Evolutionary conservation across 176 grass and related monocot species (phyloP).

Genomic region (Tuctoria greenei): DNA sequence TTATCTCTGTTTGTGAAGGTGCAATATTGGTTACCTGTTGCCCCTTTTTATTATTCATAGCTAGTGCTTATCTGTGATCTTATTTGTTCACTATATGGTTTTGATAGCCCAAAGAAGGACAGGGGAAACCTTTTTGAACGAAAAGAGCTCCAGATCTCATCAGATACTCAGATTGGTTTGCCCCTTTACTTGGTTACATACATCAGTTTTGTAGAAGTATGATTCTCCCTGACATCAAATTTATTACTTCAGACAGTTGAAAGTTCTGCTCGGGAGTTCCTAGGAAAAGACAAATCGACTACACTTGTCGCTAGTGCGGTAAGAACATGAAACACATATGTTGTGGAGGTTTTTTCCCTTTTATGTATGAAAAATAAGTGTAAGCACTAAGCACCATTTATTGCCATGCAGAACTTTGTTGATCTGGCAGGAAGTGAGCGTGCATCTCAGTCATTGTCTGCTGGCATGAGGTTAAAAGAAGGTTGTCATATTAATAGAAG

Average conservation of each 20-base stretch:
- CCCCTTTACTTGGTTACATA: constrained; percentile 39
- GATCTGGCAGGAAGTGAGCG: constrained; percentile 96
- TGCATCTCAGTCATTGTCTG: constrained; percentile 73
- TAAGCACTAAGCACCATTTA: constrained; percentile 3
- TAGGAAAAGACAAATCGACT: constrained; percentile 82
- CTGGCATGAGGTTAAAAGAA: constrained; percentile 89
- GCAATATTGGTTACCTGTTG: constrained; percentile 29
- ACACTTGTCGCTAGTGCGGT: constrained; percentile 81
- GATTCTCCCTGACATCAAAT: constrained; percentile 9
- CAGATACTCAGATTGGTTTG: constrained; percentile 90
- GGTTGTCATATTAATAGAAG: constrained; percentile 94
- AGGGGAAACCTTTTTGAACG: constrained; percentile 81
- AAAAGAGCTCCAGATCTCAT: constrained; percentile 95
- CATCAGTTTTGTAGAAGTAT: neutral
- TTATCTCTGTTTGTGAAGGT: constrained; percentile 95
- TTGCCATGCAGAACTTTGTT: constrained; percentile 78
- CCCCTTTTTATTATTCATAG: constrained; percentile 15
- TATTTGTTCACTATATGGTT: constrained; percentile 32
- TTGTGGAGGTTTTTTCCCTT: neutral
- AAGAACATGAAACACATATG: constrained; percentile 36
- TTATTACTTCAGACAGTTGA: constrained; percentile 66
- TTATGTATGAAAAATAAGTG: neutral
- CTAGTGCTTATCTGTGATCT: constrained; percentile 20
- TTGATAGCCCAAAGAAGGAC: constrained; percentile 78
- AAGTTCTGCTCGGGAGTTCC: constrained; percentile 76